These are phyloP conservation scores for Entomortierella chlamydospora DNA, from an alignment of 192 early-diverging fungal genomes.

Conservation along the genomic window DNA sequence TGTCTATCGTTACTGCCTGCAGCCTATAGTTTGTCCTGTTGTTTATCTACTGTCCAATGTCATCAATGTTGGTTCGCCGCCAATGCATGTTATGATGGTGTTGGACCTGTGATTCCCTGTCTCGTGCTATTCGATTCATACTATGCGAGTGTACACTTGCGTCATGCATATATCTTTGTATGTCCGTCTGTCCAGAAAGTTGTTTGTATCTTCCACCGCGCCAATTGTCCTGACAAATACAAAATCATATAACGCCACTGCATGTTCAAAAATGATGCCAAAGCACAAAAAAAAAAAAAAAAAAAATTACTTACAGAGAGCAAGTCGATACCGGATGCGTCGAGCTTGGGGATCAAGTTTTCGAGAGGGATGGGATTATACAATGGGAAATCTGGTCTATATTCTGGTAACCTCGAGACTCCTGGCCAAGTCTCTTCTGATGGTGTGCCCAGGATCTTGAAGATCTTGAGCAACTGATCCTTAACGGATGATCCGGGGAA, in stretches of 20 bases:
- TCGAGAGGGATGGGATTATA: constrained; percentile 80
- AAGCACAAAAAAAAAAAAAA: not conserved
- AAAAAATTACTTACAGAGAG: constrained; percentile 65
- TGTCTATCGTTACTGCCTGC: too few species aligned
- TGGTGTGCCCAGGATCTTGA: constrained; percentile 90
- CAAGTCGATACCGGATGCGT: constrained; percentile 86
- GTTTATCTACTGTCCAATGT: not conserved
- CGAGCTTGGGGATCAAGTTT: constrained; percentile 84
- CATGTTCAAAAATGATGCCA: too few species aligned
- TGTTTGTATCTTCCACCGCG: too few species aligned
- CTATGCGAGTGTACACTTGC: too few species aligned
- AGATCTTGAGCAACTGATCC: constrained; percentile 92
- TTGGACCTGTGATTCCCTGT: not conserved
- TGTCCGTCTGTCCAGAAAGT: too few species aligned
- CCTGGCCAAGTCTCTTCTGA: constrained; percentile 87
- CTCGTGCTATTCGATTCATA: not conserved
- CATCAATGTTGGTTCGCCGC: not conserved
- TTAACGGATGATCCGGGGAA: constrained; percentile 91
- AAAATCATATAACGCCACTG: too few species aligned
- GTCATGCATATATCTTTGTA: not conserved
- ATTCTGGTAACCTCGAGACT: constrained; percentile 89
- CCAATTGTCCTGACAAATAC: too few species aligned
- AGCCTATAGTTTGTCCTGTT: too few species aligned
- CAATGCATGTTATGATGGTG: too few species aligned
- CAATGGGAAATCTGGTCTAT: constrained; percentile 83